Percentiles rank a stretch among this genome's conserved stretches.
Conservation (phyloP, 1,139 yeast species). For the Kodamaea derodonti region DNA sequence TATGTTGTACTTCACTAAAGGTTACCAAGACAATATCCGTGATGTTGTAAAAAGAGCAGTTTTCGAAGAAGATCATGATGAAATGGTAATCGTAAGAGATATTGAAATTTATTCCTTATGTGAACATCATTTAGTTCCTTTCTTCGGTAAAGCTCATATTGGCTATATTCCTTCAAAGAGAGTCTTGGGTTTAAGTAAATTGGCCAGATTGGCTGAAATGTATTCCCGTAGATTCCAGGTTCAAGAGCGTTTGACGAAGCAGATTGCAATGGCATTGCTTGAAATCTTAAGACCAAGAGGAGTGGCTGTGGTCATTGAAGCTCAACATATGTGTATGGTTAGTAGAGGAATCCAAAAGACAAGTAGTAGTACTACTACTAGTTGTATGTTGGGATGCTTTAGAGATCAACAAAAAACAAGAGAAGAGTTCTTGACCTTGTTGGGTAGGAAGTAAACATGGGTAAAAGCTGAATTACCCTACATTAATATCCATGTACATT, state of each 20-base stretch:
- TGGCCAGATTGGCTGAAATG: constrained; percentile 96
- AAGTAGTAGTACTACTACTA: constrained; percentile 89
- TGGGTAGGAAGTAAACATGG: constrained; percentile 47
- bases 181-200: constrained; percentile 89
- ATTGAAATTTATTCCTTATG: constrained; percentile 89
- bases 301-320: constrained; percentile 97
- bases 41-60: constrained; percentile 94
- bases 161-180: constrained; percentile 94
- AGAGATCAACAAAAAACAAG: constrained; percentile 91
- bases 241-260: constrained; percentile 94
- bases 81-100: constrained; percentile 96
- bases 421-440: constrained; percentile 87
- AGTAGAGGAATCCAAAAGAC: constrained; percentile 96
- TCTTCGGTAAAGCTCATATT: constrained; percentile 93
- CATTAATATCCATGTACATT: too few species aligned
- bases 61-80: constrained; percentile 97
- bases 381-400: constrained; percentile 96
- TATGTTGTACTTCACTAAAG: constrained; percentile 91
- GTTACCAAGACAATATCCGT: constrained; percentile 87
- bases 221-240: constrained; percentile 93
- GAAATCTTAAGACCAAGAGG: constrained; percentile 93
- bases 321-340: constrained; percentile 99
- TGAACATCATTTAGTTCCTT: constrained; percentile 97
- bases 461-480: too few species aligned
- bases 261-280: constrained; percentile 91